A percentile compares a stretch with the other conserved stretches of the same genome.
These are phyloP conservation scores for Boletus rufocinnamomeus DNA, from an alignment of 768 basidiomycete species.

Conservation along the genomic window DNA sequence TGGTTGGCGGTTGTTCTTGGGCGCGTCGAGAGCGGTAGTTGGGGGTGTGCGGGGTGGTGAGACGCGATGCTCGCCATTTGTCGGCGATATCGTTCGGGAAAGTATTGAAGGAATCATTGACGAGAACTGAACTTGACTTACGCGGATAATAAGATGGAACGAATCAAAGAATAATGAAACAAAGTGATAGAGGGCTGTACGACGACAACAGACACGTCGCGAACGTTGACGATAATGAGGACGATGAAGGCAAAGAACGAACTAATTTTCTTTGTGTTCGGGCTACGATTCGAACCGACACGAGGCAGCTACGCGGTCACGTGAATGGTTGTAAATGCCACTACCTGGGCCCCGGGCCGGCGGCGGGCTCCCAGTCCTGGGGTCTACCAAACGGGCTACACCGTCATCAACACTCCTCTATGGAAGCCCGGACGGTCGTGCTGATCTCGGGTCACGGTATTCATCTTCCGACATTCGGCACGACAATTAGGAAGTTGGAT, in stretches of 20 bases:
- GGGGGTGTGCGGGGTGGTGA: conserved; percentile 36
- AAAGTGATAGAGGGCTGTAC: not conserved
- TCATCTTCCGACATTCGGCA: no score
- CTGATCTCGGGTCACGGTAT: no score
- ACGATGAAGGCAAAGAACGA: conserved; percentile 15
- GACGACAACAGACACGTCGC: conserved; percentile 22
- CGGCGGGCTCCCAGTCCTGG: no score
- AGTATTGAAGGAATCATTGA: conserved; percentile 26
- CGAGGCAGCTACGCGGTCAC: conserved; percentile 39
- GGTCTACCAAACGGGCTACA: no score
- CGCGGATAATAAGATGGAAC: conserved; percentile 1
- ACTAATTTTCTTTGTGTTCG: conserved; percentile 30
- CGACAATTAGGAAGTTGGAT: no score
- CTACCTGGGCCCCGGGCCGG: no score
- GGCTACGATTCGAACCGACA: conserved; percentile 33
- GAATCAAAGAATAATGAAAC: not conserved
- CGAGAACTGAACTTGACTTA: conserved; percentile 15
- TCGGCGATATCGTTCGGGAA: conserved; percentile 32
- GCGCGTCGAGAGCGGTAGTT: conserved; percentile 28
- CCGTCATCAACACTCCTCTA: no score
- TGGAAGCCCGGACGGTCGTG: not conserved
- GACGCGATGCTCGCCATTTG: conserved; percentile 32
- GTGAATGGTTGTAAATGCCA: conserved; percentile 31
- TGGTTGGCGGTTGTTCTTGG: conserved; percentile 35
- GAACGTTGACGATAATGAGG: conserved; percentile 20